Conservation (phyloP, 805 yeast genomes). For the Kluyveromyces nonfermentans region DNA sequence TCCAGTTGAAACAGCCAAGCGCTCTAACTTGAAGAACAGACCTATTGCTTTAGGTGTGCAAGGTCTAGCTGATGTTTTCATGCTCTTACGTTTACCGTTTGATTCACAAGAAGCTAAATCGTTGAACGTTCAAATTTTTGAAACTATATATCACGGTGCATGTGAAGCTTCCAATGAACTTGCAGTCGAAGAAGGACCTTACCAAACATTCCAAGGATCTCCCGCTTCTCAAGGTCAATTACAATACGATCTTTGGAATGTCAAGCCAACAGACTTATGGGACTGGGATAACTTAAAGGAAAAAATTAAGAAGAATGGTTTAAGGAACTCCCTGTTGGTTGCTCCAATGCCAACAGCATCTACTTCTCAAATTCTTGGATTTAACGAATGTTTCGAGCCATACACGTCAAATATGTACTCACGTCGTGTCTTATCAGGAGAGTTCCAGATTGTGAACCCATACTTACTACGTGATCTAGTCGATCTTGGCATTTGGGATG, state of each 20-base stretch:
- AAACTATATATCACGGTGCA: conserved; percentile 92
- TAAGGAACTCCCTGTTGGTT: conserved; percentile 78
- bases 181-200: conserved; percentile 60
- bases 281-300: conserved; percentile 74
- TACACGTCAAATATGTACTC: conserved; percentile 86
- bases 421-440: conserved; percentile 88
- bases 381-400: conserved; percentile 94
- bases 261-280: conserved; percentile 67
- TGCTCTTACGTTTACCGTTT: conserved; percentile 73
- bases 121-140: conserved; percentile 79
- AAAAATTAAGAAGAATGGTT: conserved; percentile 51
- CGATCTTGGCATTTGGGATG: conserved; percentile 76
- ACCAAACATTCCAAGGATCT: conserved; percentile 69
- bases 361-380: conserved; percentile 90
- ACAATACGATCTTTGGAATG: conserved; percentile 84
- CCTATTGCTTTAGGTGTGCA: conserved; percentile 98
- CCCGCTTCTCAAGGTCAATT: conserved; percentile 81
- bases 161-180: conserved; percentile 80
- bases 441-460: conserved; percentile 85
- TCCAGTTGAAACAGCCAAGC: conserved; percentile 69
- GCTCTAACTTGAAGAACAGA: conserved; percentile 72
- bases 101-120: conserved; percentile 71
- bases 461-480: conserved; percentile 75
- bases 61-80: conserved; percentile 86
- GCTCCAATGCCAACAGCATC: conserved; percentile 99